Base-by-base conservation (phyloP, 1,284 basidiomycete genomes). In the Pseudozyma flocculosa region DNA sequence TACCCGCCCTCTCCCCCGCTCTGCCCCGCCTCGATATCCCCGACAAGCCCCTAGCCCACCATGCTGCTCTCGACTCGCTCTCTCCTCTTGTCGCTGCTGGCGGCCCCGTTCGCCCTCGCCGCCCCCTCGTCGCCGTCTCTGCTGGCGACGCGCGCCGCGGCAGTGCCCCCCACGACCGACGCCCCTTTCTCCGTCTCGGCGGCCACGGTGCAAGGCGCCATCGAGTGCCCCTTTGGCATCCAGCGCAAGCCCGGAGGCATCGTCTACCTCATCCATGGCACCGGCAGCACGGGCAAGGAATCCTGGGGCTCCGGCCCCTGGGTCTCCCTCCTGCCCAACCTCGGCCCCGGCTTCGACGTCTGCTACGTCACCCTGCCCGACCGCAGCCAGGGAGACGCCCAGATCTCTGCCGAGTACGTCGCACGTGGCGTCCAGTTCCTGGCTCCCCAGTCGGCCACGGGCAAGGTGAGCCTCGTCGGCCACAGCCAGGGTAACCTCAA, bases 251-350 rank as follows among this genome's bases (percentile, higher is more conserved):
- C 45, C 7, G 39, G 66, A 19, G 70, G 76, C 14, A 48, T 67
- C 24, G 76, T 79, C 5, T 60, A 78, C 26, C 60, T 78, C 8
- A 70, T 79, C 2, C 77, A 78, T 46, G 78, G 78, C 0, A 79
- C 78, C 0, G 75, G 39, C 40, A 62, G 34, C 44, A 73, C 56
- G 19, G 69, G 55, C 39, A 36, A 19, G 21, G 70, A 63, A 40
- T 70, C 49, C 40, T 78, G 53, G 60, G 56, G 45, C 26, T 38
- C 15, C 11, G 54, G 54, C 21, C 69, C 70, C 36, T 78, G 70
- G 58, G 43, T 50, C 15, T 24, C 55, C 24, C 22, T 57, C 10
- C 45, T 72, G 0, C 65, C 64, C 5, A 23, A 40, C 18, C 45
- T 40, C 29, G 71, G 70, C 18, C 49, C 54, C 2, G 74, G 70